These are phyloP conservation scores for Trifolium repens DNA, from an alignment of 306 rosid species.

Conservation along the genomic window DNA sequence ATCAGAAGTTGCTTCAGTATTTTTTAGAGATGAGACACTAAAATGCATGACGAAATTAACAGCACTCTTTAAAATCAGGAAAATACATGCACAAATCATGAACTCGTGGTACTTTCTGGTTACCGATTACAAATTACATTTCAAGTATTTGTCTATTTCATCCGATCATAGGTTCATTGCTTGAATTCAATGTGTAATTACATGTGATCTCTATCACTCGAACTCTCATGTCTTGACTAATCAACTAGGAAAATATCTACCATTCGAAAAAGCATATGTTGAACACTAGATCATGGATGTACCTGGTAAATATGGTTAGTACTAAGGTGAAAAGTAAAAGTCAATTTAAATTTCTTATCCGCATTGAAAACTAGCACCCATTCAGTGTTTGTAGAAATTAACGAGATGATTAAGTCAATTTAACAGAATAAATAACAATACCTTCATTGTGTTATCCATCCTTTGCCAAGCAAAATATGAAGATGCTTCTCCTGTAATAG, in stretches of 20 bases:
- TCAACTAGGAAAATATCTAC: slow-evolving; percentile 26
- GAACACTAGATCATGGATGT: slow-evolving; percentile 29
- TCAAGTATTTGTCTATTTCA: background rate
- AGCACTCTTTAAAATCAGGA: slow-evolving; percentile 14
- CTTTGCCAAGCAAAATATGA: slow-evolving; percentile 65
- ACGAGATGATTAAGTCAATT: slow-evolving; percentile 8
- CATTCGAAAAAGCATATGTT: background rate
- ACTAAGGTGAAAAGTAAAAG: background rate
- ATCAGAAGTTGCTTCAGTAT: slow-evolving; percentile 32
- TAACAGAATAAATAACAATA: slow-evolving; percentile 40
- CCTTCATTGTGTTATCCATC: slow-evolving; percentile 80
- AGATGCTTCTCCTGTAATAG: slow-evolving; percentile 58
- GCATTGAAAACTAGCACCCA: slow-evolving; percentile 26
- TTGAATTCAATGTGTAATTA: slow-evolving; percentile 1
- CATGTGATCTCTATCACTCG: slow-evolving; percentile 4
- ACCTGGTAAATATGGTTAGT: slow-evolving; percentile 15
- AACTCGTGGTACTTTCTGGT: background rate
- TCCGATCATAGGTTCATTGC: background rate
- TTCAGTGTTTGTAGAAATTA: slow-evolving; percentile 9
- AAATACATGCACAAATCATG: slow-evolving; percentile 4
- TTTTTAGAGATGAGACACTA: slow-evolving; percentile 30
- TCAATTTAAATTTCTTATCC: slow-evolving; percentile 11
- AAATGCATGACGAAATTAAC: slow-evolving; percentile 35
- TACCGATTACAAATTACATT: background rate
- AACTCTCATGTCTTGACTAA: slow-evolving; percentile 7